Evolutionary conservation across 768 basidiomycete species (phyloP).

Genomic region (Suillus subaureus): DNA sequence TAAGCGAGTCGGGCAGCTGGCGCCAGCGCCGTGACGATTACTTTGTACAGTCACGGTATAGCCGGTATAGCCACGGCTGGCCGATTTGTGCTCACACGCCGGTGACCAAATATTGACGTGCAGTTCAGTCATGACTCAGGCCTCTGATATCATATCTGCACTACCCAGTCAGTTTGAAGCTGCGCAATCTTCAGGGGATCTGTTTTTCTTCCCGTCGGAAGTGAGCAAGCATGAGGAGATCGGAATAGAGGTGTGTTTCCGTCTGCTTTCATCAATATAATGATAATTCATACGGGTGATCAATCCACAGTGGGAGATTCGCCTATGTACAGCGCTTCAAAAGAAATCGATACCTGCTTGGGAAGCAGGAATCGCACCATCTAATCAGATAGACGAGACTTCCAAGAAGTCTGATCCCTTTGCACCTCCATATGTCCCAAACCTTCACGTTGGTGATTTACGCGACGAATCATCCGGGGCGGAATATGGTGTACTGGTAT

Average conservation of each 20-base stretch:
- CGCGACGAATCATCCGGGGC: constrained; percentile 54
- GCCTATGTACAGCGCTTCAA: constrained; percentile 82
- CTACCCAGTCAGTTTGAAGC: constrained; percentile 58
- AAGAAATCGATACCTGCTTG: constrained; percentile 65
- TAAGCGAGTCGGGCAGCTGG: no score
- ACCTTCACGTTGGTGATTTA: constrained; percentile 76
- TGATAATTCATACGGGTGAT: not conserved
- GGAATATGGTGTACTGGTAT: constrained; percentile 72
- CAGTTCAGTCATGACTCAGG: constrained; percentile 7
- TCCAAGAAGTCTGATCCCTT: constrained; percentile 66
- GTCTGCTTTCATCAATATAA: not conserved
- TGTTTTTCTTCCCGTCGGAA: constrained; percentile 80
- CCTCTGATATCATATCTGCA: constrained; percentile 54
- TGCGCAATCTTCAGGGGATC: constrained; percentile 63
- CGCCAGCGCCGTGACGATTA: no score
- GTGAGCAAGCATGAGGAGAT: constrained; percentile 59
- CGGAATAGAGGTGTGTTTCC: constrained; percentile 59
- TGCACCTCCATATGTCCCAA: constrained; percentile 79
- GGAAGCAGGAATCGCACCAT: constrained; percentile 25
- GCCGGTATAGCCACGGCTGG: no score
- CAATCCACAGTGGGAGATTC: constrained; percentile 74
- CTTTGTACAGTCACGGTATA: no score
- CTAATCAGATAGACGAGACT: constrained; percentile 24
- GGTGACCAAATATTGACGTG: not conserved
- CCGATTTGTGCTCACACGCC: not conserved